A percentile compares a stretch with the other conserved stretches of the same genome.
Evolutionary conservation across 306 rosid species (phyloP).

Genomic region (Leucaena leucocephala): DNA sequence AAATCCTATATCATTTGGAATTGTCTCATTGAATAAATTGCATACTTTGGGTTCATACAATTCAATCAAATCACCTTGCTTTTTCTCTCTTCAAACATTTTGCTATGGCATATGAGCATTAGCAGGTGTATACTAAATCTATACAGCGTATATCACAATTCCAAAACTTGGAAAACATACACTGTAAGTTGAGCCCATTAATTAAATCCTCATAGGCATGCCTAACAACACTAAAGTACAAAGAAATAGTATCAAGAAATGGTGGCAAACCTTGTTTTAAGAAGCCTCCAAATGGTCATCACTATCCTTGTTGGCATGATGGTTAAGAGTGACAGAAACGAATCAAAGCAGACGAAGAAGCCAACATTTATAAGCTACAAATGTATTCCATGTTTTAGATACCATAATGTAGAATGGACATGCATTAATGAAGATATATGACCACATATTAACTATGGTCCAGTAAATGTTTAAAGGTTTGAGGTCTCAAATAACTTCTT

Average conservation of each 20-base stretch:
- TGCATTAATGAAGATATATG: conserved; percentile 30
- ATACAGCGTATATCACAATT: conserved; percentile 23
- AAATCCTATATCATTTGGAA: conserved; percentile 18
- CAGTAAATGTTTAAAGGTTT: conserved; percentile 15
- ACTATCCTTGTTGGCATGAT: conserved; percentile 88
- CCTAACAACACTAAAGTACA: conserved; percentile 30
- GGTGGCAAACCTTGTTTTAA: conserved; percentile 69
- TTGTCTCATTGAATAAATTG: conserved; percentile 25
- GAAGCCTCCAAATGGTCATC: conserved; percentile 79
- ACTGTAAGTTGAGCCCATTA: conserved; percentile 22
- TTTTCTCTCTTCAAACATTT: neutral
- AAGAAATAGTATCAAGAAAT: conserved; percentile 31
- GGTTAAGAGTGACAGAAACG: conserved; percentile 93
- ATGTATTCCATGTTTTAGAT: conserved; percentile 42
- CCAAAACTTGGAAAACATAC: conserved; percentile 33
- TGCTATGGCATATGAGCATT: neutral
- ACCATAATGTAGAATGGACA: conserved; percentile 28
- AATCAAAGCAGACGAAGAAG: conserved; percentile 95
- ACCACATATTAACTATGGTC: conserved; percentile 28
- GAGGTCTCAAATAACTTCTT: neutral
- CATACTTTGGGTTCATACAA: conserved; percentile 18
- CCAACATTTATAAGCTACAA: conserved; percentile 98
- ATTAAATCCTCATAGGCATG: conserved; percentile 34
- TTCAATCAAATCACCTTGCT: conserved; percentile 23
- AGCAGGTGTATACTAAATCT: conserved; percentile 26